Evolutionary conservation across 768 basidiomycete species (phyloP), one percentile per base, ranked within the genome.

Genomic region (Lactarius psammicola): DNA sequence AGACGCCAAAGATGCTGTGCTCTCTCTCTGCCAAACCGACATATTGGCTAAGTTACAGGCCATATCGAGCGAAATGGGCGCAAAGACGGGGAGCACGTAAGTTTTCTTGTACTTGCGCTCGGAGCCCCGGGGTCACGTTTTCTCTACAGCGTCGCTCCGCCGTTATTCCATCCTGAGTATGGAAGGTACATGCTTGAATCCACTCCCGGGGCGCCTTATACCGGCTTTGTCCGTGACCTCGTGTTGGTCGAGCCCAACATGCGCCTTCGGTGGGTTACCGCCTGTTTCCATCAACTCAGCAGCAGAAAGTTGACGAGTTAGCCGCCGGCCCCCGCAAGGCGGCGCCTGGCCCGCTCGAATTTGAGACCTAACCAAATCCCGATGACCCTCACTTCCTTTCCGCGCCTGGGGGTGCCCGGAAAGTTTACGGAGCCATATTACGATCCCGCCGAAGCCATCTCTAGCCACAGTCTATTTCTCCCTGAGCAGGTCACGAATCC

Each of bases 131-230:
- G 6, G 6, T 51, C 49, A 51, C 26, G 4, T 56, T 64, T 28
- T 8, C 49, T 11, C 31, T 36, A 4, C 33, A 71, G 56, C 15
- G 58, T 69, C 18, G 11, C 56, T 10, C 61, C 38, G 54, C 97
- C 97, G 2, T 90, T 88, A 15, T 98, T 95, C 73, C 97, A 98
- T 74, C 96, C 96, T 20, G 97, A 99, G 77, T 99, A 98, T 79
- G 97, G 97, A 46, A 85, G 95, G 44, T 98, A 92, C 79, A 99
- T 99, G 97, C 83, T 99, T 60, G 97, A 99, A 75, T 94, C 94
- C 3, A 99, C 96, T 0, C 97, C 97, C 0, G 97, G 97, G 2
- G 87, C 88, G 57, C 97, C 97, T 2, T 98, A 98, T 78, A 90
- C 92, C 6, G 94, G 93, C 11, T 88, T 85, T 18, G 85, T 98